Evolutionary conservation across 768 basidiomycete species (phyloP), one percentile per base, ranked within the genome.

Genomic region (Suillus paluster): DNA sequence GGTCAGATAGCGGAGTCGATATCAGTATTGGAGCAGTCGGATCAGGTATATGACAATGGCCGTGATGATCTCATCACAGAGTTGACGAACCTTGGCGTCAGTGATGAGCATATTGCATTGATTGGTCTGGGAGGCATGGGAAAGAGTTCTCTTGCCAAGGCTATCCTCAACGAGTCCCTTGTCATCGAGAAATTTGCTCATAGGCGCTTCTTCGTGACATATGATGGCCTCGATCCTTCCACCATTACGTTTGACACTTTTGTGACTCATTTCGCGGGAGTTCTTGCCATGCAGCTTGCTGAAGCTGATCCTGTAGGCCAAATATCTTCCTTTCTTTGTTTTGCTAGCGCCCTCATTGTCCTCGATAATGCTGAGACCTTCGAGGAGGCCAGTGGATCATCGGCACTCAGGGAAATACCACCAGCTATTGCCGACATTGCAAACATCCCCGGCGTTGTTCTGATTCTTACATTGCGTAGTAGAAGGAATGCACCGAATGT

Each of bases 341-440:
- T 17, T 34, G 44, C 23, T 42, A n/a, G 48, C 14, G 44, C 36
- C 15, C 44, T 58, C 15, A 14, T 58, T 23, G 58, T 58, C 25
- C 21, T 58, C 27, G 58, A 58, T 33, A 46, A 34, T 45, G 44
- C 42, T 19, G 57, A 58, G 39, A 23, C 17, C 17, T 30, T 55
- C 34, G 23, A 34, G 30, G 53, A 55, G 36, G 36, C 36, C 30
- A n/a, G 15, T 21, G 33, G 14, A 36, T 55, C 53, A 19, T 19
- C 53, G 21, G 53, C n/a, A 7, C n/a, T 30, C 21, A 30, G 12
- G 33, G 19, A 17, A 17, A 55, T 55, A 23, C 11, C n/a, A 30
- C 17, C 33, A 23, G n/a, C 53, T 6, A 30, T 55, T 11, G 38
- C 53, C 5, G 53, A 55, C 19, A 34, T 55, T n/a, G 53, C 21